Base-by-base conservation (phyloP, 306 rosid species). In the Rosa multiflora region DNA sequence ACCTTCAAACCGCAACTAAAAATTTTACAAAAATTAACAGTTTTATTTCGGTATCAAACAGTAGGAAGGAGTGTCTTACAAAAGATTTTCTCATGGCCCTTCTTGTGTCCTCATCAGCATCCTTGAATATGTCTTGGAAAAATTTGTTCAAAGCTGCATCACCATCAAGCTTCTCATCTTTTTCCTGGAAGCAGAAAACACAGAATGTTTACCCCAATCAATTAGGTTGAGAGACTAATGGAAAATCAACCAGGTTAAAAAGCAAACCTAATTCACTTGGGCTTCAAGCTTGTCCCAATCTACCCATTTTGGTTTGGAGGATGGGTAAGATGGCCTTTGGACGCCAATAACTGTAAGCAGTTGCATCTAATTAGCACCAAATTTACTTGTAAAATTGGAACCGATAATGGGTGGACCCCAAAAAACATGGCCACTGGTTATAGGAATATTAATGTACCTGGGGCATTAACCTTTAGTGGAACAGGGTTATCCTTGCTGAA, bases 221-320 rank as follows among this genome's bases (percentile, higher is more conserved):
- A 66, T 66, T 2, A 15, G 11, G 71, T 17, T 17, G 8, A 66
- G 71, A 64, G 10, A 10, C 23, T 20, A 70, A 29, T 67, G 23
- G 42, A 10, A 74, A 81, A 77, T 5, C 44, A 80, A 43, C 39
- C 1, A 75, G 17, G 75, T 11, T 76, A 47, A 11, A 79, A 73
- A 70, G 77, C 88, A 75, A 15, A 95, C 99, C 99, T 93, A 91
- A 66, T 83, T 95, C 80, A 95, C 91, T 85, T 90, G 53, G 20
- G 97, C 98, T 82, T 89, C 98, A 53, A 95, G 84, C 86, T 91
- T 93, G 78, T 95, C 97, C 99, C 99, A 95, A 81, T 95, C 93
- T 35, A 77, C 86, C 74, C 72, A 69, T 20, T 78, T 89, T 17
- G 93, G 83, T 81, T 91, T 95, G 39, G 29, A 95, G 79, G 99